Evolutionary conservation across 768 basidiomycete species (phyloP).

Genomic region (Boletus speciosus): DNA sequence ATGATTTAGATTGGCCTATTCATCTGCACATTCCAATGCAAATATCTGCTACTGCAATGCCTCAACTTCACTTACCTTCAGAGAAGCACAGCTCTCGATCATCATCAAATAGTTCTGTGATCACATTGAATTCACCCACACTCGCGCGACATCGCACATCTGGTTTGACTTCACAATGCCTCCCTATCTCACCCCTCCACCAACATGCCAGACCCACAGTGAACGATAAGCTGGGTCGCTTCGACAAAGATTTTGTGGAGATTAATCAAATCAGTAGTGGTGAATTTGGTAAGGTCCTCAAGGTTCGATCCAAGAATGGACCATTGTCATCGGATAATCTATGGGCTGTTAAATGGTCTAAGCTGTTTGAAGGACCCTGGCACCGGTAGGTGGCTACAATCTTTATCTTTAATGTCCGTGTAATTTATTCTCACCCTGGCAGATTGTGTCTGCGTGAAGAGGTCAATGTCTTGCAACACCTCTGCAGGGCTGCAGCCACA

Average conservation of each 20-base stretch:
- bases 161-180: constrained; percentile 22
- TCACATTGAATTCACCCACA: constrained; percentile 46
- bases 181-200: constrained; percentile 21
- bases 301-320: too few species aligned
- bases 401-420: too few species aligned
- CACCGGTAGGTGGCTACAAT: too few species aligned
- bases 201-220: constrained; percentile 30
- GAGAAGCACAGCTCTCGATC: constrained; percentile 55
- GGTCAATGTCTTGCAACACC: too few species aligned
- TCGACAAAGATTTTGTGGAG: constrained; percentile 41
- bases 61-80: constrained; percentile 34
- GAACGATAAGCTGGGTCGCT: constrained; percentile 58
- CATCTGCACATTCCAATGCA: constrained; percentile 46
- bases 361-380: too few species aligned
- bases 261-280: too few species aligned
- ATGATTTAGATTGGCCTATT: constrained; percentile 49
- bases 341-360: too few species aligned
- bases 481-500: too few species aligned
- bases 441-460: too few species aligned
- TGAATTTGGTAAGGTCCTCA: too few species aligned
- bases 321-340: too few species aligned
- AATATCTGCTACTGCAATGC: constrained; percentile 45
- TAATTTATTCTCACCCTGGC: too few species aligned
- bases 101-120: constrained; percentile 50
- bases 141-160: constrained; percentile 34